A percentile compares a stretch with the other conserved stretches of the same genome.
Conservation (phyloP, 306 rosid genomes). For the Senna siamea region DNA sequence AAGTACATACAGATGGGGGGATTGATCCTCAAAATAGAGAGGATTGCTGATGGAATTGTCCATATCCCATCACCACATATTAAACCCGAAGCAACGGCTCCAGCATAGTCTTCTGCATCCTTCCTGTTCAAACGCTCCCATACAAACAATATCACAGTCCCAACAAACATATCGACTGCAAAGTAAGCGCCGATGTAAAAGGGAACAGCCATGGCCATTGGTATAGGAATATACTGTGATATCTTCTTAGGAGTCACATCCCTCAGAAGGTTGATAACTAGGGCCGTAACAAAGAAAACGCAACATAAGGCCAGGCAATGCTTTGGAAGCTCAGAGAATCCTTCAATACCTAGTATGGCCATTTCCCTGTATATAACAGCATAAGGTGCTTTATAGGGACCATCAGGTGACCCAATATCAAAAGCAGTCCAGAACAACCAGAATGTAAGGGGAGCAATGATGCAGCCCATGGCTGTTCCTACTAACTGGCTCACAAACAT, state of each 20-base stretch:
- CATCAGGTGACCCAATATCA: conserved; percentile 86
- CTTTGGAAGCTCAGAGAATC: conserved; percentile 92
- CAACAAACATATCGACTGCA: conserved; percentile 88
- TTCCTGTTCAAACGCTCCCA: conserved; percentile 81
- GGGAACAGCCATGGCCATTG: conserved; percentile 98
- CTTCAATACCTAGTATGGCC: conserved; percentile 88
- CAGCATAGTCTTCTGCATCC: conserved; percentile 80
- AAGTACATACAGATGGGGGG: conserved; percentile 98
- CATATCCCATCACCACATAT: conserved; percentile 97
- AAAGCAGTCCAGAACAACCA: conserved; percentile 98
- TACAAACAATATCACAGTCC: conserved; percentile 73
- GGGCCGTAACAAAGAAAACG: conserved; percentile 75
- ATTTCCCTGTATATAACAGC: conserved; percentile 91
- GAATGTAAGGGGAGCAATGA: conserved; percentile 94
- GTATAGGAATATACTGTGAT: conserved; percentile 82
- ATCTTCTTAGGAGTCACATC: conserved; percentile 67
- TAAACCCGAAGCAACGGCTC: conserved; percentile 95
- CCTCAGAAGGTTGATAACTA: conserved; percentile 71
- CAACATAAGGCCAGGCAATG: conserved; percentile 78
- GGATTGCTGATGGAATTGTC: conserved; percentile 93
- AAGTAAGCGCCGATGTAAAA: conserved; percentile 93
- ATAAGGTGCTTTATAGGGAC: conserved; percentile 91
- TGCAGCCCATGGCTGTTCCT: conserved; percentile 95
- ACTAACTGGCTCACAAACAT: conserved; percentile 88
- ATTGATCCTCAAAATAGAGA: conserved; percentile 77